phyloP scores from a whole-genome alignment of 306 rosid species.

The Malus fusca region DNA sequence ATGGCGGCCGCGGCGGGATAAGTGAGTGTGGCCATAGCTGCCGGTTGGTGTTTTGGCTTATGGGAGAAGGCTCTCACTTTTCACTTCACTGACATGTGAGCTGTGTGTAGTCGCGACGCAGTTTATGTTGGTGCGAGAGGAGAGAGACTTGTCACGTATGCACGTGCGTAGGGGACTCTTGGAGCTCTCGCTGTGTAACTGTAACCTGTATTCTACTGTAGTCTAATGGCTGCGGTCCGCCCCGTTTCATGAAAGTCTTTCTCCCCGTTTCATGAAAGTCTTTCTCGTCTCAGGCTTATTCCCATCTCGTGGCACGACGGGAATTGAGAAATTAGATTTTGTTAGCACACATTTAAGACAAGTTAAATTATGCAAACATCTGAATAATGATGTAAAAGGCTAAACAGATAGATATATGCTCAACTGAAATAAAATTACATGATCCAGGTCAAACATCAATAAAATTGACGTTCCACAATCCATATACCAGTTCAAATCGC shows the following conservation, averaged over 20 bases:
- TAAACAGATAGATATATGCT: neutral
- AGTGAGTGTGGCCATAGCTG: conserved; percentile 13
- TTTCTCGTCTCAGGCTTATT: neutral
- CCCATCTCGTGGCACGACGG: neutral
- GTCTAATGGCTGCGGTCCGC: neutral
- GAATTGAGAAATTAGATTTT: neutral
- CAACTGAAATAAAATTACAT: neutral
- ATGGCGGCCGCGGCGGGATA: neutral
- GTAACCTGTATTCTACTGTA: neutral
- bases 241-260: neutral
- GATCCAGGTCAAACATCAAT: neutral
- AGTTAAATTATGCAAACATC: no score
- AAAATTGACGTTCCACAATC: no score
- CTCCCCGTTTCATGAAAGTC: neutral
- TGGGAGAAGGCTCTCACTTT: neutral
- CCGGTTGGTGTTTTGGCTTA: neutral
- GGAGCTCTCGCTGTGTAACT: neutral
- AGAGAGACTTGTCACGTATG: neutral
- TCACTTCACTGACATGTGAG: neutral
- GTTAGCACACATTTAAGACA: no score
- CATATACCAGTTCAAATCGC: neutral
- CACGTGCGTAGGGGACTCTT: neutral
- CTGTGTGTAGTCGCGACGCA: neutral
- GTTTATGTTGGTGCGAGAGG: neutral
- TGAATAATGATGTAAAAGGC: no score